Evolutionary conservation across 495 filamentous ascomycete species (phyloP).

Genomic region (Collariella sp.): DNA sequence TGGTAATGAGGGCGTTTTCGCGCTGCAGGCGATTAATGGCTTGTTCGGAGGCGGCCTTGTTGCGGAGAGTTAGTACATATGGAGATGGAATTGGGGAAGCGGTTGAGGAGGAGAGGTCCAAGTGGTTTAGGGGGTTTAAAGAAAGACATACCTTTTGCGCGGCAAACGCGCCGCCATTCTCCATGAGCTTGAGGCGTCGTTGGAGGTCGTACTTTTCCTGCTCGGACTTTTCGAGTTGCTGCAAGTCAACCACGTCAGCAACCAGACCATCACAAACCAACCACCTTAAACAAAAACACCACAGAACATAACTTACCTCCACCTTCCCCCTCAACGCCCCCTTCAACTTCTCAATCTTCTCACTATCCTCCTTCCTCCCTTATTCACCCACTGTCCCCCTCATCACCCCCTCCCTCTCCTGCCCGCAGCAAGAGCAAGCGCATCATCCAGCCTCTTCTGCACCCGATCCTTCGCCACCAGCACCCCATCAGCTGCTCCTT

Average conservation of each 20-base stretch:
- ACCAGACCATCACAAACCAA: not conserved
- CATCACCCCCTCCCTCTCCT: not conserved
- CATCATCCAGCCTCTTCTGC: slow-evolving; percentile 41
- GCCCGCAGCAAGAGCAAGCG: slow-evolving; percentile 11
- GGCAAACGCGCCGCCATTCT: slow-evolving; percentile 35
- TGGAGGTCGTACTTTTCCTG: slow-evolving; percentile 41
- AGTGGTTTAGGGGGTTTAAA: too few relatives aligned
- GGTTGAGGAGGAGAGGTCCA: not conserved
- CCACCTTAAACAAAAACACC: not conserved
- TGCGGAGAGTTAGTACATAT: not conserved
- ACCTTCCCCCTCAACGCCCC: slow-evolving; percentile 39
- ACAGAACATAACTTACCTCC: slow-evolving; percentile 32
- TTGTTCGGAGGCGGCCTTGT: slow-evolving; percentile 49
- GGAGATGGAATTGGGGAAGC: slow-evolving; percentile 2
- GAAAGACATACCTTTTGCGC: slow-evolving; percentile 45
- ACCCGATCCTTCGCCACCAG: slow-evolving; percentile 48
- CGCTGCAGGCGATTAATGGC: slow-evolving; percentile 63
- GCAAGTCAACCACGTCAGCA: slow-evolving; percentile 1
- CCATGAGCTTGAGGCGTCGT: slow-evolving; percentile 37
- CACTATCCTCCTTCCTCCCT: slow-evolving; percentile 39
- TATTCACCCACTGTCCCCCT: slow-evolving; percentile 19
- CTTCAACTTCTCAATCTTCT: slow-evolving; percentile 44
- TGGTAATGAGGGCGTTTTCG: slow-evolving; percentile 77
- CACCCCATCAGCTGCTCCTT: slow-evolving; percentile 43
- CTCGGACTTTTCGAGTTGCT: slow-evolving; percentile 45